Conservation (phyloP, 306 rosid genomes). For the Prosopis cineraria region DNA sequence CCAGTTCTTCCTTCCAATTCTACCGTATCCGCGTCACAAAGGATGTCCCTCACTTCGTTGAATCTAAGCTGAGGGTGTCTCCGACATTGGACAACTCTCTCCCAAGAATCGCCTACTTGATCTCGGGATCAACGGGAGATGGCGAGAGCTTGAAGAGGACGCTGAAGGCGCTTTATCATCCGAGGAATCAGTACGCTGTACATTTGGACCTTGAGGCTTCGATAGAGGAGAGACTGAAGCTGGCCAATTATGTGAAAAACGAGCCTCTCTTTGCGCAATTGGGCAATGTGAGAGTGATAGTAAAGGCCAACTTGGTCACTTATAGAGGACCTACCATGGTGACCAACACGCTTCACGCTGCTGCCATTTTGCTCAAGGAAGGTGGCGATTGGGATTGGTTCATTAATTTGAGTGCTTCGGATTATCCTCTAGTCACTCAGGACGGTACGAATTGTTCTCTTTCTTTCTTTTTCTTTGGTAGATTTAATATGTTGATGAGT, state of each 20-base stretch:
- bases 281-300: constrained; percentile 61
- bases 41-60: constrained; percentile 52
- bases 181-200: constrained; percentile 65
- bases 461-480: neutral
- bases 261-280: constrained; percentile 53
- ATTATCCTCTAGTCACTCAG: constrained; percentile 78
- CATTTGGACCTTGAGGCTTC: constrained; percentile 79
- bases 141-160: constrained; percentile 70
- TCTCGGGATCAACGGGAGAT: constrained; percentile 79
- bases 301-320: constrained; percentile 74
- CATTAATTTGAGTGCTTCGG: constrained; percentile 74
- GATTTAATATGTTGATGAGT: neutral
- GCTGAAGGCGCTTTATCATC: constrained; percentile 71
- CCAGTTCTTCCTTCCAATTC: constrained; percentile 8
- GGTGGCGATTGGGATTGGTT: constrained; percentile 89
- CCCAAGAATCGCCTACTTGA: constrained; percentile 74
- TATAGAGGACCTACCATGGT: constrained; percentile 81
- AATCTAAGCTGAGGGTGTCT: constrained; percentile 50
- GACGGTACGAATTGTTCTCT: constrained; percentile 50
- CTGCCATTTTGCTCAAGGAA: constrained; percentile 63
- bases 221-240: constrained; percentile 55
- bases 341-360: constrained; percentile 75
- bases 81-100: constrained; percentile 38
- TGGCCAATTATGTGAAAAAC: constrained; percentile 53
- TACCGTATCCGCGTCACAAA: constrained; percentile 32